Evolutionary conservation across 352 stramenopile species (phyloP), one percentile per base, ranked within the genome.

Genomic region (Phytophthora citricola): DNA sequence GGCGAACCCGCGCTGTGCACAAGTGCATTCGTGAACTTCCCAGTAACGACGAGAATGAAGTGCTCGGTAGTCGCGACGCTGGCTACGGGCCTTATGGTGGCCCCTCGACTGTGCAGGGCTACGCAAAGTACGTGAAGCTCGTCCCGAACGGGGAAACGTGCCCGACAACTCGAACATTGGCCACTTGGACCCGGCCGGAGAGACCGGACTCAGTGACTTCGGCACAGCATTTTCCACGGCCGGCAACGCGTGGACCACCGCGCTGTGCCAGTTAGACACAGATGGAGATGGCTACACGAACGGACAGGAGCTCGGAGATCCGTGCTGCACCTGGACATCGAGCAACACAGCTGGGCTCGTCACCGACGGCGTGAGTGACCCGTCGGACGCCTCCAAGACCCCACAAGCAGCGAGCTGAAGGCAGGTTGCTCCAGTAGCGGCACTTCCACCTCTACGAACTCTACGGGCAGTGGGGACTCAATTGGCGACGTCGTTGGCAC

Each of bases 211-310:
- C n/a, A 94, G 88, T 54, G 59, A 51, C 34, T 95, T 96, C 43
- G 89, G 89, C 24, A 53, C 76, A 14, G 86, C 84, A 2, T 94
- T 94, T 58, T 71, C 58, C 2, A 72, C 58, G 7, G 78, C 76
- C 0, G 78, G 76, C 10, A 63, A 80, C 55, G 46, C 58, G 2
- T 94, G 88, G 88, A 83, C 58, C 14, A 38, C 48, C 4, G 38
- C 58, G 20, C 60, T 96, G 24, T 96, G 89, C 50, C 38, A 84
- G 43, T 63, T 73, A 31, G 89, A 96, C 64, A 76, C 83, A 27
- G 89, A 96, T 57, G 81, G 79, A 55, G 89, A 96, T 52, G 89
- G 89, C 17, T 88, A 87, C 67, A 93, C 81, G 12, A 96, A 96
- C 63, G 89, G 89, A 36, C 75, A 92, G 63, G 89, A 96, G 49